Conservation (phyloP, 345 rosid genomes). For the Syzygium aqueum region DNA sequence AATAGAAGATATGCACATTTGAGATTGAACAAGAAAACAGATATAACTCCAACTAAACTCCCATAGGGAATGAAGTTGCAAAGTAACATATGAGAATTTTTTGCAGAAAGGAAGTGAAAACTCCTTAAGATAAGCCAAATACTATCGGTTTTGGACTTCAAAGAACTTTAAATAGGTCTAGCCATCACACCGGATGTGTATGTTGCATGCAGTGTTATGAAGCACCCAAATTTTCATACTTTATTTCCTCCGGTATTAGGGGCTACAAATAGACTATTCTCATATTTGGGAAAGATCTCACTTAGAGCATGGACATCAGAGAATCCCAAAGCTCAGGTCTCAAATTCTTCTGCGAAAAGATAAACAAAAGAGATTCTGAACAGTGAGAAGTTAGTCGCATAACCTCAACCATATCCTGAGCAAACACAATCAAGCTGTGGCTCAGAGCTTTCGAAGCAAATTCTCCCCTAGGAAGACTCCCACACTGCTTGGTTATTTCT, state of each 20-base stretch:
- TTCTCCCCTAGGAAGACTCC: constrained; percentile 69
- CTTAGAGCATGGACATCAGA: not conserved
- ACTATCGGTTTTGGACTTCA: not conserved
- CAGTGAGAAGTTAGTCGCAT: not conserved
- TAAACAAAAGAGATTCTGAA: not conserved
- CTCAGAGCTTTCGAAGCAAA: constrained; percentile 74
- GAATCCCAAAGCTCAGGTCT: not conserved
- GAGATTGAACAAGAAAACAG: not conserved
- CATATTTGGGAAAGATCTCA: accelerated
- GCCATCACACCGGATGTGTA: not conserved
- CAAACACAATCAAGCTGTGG: constrained; percentile 82
- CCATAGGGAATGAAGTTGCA: accelerated
- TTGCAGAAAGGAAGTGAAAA: not conserved
- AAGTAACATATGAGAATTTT: not conserved
- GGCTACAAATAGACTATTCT: accelerated
- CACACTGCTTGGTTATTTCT: constrained; percentile 63
- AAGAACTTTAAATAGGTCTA: not conserved
- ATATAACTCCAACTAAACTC: not conserved
- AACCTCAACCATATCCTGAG: constrained; percentile 83
- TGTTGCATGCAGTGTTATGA: not conserved
- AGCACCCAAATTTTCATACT: accelerated
- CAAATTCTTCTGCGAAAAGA: not conserved
- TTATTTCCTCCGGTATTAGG: not conserved
- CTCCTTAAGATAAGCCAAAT: not conserved
- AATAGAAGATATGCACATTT: not conserved